phyloP scores from a whole-genome alignment of 495 filamentous ascomycete species.

The Hamigera avellanea region DNA sequence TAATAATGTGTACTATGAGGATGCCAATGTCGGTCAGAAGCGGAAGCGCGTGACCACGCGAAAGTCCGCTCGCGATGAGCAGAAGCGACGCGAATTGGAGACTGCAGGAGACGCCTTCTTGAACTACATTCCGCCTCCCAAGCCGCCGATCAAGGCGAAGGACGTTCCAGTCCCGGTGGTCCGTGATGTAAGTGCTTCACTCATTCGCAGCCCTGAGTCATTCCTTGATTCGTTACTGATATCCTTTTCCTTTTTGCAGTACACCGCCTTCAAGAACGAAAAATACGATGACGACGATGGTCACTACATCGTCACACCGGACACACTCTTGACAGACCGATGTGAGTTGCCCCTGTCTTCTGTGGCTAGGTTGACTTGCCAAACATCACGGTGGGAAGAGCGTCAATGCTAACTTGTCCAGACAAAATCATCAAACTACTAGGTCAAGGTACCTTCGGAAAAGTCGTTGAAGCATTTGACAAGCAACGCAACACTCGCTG shows the following conservation, averaged over 20 bases:
- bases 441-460: constrained; percentile 95
- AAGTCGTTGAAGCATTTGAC: constrained; percentile 90
- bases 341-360: constrained; percentile 58
- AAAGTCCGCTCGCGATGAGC: constrained; percentile 67
- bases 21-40: constrained; percentile 61
- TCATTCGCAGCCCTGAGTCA: too few relatives aligned
- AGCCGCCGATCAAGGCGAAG: constrained; percentile 79
- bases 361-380: not conserved
- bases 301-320: constrained; percentile 83
- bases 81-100: constrained; percentile 61
- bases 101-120: constrained; percentile 57
- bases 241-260: constrained; percentile 17
- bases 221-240: not conserved
- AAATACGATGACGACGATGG: constrained; percentile 91
- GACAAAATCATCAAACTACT: constrained; percentile 81
- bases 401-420: constrained; percentile 25
- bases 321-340: constrained; percentile 72
- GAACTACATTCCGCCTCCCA: constrained; percentile 73
- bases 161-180: constrained; percentile 79
- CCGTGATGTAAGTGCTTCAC: constrained; percentile 59
- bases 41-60: constrained; percentile 71
- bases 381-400: constrained; percentile 4
- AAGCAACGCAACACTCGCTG: constrained; percentile 61
- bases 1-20: constrained; percentile 41
- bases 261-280: constrained; percentile 34